Conservation (phyloP, 176 grass and related monocot genomes). For the Zea luxurians region DNA sequence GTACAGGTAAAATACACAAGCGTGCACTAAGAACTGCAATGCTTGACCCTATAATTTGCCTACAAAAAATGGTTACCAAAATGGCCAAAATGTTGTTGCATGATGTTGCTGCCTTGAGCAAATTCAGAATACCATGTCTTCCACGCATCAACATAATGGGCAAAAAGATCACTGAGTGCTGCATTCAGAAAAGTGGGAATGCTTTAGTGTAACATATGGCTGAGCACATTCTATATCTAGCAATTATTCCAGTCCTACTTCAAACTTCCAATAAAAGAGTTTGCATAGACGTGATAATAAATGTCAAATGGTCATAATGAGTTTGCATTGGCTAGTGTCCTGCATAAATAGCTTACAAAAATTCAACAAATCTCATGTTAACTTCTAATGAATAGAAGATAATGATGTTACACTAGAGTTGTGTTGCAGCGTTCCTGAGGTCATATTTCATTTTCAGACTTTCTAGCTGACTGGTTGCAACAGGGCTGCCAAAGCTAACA, state of each 20-base stretch:
- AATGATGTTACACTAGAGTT: not conserved
- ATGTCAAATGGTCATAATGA: not conserved
- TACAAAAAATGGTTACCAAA: constrained; percentile 46
- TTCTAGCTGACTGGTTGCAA: not conserved
- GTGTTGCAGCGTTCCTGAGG: not conserved
- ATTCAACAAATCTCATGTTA: constrained; percentile 1
- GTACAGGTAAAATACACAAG: constrained; percentile 42
- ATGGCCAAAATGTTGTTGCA: constrained; percentile 38
- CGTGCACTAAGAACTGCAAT: constrained; percentile 24
- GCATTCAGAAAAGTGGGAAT: constrained; percentile 39
- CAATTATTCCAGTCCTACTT: not conserved
- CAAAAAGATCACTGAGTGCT: constrained; percentile 78
- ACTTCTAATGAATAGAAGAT: not conserved
- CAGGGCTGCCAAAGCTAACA: not conserved
- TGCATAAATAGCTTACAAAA: not conserved
- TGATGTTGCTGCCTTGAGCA: constrained; percentile 49
- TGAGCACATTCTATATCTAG: not conserved
- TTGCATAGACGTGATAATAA: not conserved
- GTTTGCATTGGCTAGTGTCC: not conserved
- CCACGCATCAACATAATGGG: constrained; percentile 84
- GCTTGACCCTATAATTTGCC: constrained; percentile 25
- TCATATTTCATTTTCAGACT: not conserved
- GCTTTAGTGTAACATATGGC: not conserved
- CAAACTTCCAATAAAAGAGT: not conserved
- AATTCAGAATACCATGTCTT: constrained; percentile 79